Evolutionary conservation across 2,329 filamentous ascomycete species (phyloP).

Genomic region (Hypomyces rosellus): DNA sequence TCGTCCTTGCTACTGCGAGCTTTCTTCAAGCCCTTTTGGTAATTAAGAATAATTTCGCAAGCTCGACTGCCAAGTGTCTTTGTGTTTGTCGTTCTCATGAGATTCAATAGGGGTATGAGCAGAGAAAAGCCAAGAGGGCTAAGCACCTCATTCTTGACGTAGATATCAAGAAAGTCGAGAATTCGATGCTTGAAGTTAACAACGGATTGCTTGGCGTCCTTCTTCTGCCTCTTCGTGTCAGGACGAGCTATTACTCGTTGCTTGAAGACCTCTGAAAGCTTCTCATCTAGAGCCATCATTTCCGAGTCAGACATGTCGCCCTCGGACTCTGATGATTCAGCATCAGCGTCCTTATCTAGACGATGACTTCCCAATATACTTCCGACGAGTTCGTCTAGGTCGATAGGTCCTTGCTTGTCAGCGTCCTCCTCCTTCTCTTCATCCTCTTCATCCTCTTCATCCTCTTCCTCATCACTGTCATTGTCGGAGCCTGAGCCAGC

Average conservation of each 20-base stretch:
- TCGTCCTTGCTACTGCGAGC: constrained; percentile 29
- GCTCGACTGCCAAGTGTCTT: constrained; percentile 72
- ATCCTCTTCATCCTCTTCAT: constrained; percentile 34
- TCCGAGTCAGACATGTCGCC: constrained; percentile 92
- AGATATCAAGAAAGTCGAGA: constrained; percentile 80
- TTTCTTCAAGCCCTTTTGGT: constrained; percentile 62
- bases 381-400: constrained; percentile 68
- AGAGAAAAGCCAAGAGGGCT: constrained; percentile 62
- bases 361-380: constrained; percentile 68
- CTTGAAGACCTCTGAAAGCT: constrained; percentile 79
- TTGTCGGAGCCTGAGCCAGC: constrained; percentile 39
- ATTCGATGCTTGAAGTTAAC: constrained; percentile 93
- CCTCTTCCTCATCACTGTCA: constrained; percentile 37
- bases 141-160: constrained; percentile 69
- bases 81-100: constrained; percentile 69
- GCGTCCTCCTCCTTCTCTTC: constrained; percentile 35
- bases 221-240: constrained; percentile 75
- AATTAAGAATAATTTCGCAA: constrained; percentile 63
- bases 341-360: constrained; percentile 52
- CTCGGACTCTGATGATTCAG: constrained; percentile 54
- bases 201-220: constrained; percentile 81
- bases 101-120: constrained; percentile 67
- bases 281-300: constrained; percentile 83
- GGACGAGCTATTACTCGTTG: constrained; percentile 58
- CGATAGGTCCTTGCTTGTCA: constrained; percentile 38